phyloP scores from a whole-genome alignment of 306 rosid species.

The Sesbania bispinosa region DNA sequence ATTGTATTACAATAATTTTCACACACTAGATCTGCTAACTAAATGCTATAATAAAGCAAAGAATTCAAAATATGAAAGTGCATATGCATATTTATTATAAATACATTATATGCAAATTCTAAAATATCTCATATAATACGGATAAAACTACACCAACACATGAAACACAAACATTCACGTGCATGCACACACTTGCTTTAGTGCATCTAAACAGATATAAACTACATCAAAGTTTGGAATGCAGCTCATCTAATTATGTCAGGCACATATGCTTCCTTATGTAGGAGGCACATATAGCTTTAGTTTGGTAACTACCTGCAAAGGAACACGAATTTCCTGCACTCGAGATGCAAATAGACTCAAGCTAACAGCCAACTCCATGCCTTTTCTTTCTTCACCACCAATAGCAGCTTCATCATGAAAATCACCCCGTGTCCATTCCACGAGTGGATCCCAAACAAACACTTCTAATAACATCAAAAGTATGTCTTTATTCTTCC shows the following conservation, averaged over 20 bases:
- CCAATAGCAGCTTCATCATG: slow-evolving; percentile 97
- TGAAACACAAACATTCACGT: slow-evolving; percentile 12
- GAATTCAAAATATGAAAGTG: slow-evolving; percentile 22
- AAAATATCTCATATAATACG: slow-evolving; percentile 1
- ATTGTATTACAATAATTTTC: slow-evolving; percentile 1
- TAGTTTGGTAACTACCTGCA: slow-evolving; percentile 59
- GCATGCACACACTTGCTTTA: slow-evolving; percentile 7
- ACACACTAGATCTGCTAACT: slow-evolving; percentile 12
- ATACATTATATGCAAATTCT: not conserved
- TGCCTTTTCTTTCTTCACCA: slow-evolving; percentile 97
- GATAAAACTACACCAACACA: slow-evolving; percentile 6
- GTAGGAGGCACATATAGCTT: not conserved
- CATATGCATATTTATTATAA: not conserved
- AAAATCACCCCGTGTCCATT: slow-evolving; percentile 97
- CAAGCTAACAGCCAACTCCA: slow-evolving; percentile 98
- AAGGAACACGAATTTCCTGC: slow-evolving; percentile 95
- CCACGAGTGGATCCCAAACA: slow-evolving; percentile 96
- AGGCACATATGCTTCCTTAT: slow-evolving; percentile 10
- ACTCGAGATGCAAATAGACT: slow-evolving; percentile 97
- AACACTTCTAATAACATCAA: slow-evolving; percentile 89
- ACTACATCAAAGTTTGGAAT: slow-evolving; percentile 1
- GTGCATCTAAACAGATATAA: not conserved
- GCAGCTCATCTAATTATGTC: not conserved
- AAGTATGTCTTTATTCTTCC: slow-evolving; percentile 87
- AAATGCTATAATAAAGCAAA: slow-evolving; percentile 8